Evolutionary conservation across 257 asterid genomes (phyloP).

Genomic region (Solanum pinnatisectum): DNA sequence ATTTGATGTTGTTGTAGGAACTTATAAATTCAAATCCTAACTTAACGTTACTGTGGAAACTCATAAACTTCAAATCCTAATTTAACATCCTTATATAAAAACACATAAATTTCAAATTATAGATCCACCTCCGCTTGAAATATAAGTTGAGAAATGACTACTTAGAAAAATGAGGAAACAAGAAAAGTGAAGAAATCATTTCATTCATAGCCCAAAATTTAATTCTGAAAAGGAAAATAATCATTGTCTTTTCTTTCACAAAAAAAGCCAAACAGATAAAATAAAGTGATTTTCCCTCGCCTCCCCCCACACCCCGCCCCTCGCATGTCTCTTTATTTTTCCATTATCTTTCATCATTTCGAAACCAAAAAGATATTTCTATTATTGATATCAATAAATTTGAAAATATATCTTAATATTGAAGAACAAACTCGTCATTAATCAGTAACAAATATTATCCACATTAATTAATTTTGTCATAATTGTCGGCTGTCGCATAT

Average conservation of each 20-base stretch:
- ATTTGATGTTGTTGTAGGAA: background rate
- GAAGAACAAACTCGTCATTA: background rate
- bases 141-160: background rate
- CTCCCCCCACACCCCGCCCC: fast-evolving
- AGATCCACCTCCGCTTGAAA: fast-evolving
- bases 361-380: too few relatives aligned
- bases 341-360: background rate
- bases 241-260: background rate
- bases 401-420: background rate
- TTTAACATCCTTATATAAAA: too few relatives aligned
- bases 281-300: background rate
- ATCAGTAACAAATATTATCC: background rate
- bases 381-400: too few relatives aligned
- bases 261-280: background rate
- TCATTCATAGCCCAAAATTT: background rate
- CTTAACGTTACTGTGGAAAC: fast-evolving
- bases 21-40: too few relatives aligned
- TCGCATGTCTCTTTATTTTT: too few relatives aligned
- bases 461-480: background rate
- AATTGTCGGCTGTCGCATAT: background rate
- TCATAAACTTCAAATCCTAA: background rate
- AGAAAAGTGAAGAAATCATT: background rate
- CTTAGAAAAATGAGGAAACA: background rate
- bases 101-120: too few relatives aligned
- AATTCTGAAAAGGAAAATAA: background rate